Base-by-base conservation (phyloP, 768 basidiomycete species). In the Chalciporus piperatus region DNA sequence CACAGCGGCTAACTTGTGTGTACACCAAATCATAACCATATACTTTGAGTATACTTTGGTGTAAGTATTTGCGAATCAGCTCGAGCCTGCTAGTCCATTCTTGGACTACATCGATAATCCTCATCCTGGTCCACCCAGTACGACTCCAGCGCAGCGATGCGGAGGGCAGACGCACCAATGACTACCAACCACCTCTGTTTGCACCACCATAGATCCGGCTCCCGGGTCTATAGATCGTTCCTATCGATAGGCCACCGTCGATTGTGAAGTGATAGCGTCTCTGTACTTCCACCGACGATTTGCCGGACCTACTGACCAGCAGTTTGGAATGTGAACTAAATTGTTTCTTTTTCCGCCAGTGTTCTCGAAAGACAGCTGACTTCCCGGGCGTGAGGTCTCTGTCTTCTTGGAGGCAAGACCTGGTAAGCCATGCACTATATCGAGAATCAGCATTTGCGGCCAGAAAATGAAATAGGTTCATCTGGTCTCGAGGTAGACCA, bases 181-280 rank as follows among this genome's bases (percentile, higher is more conserved):
- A 58, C 47, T 45, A 52, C 45, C 55, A 54, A 48, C 49, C 41
- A 52, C 25, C 48, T 57, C 59, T 37, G 3, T 27, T 38, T 20
- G 39, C 23, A 40, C n/a, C 46, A 19, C 39, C 2, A 19, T 22
- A 39, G 45, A 47, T 47, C 40, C 60, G 51, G 60, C 42, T 32
- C 42, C 41, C 37, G 46, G 22, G 39, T 16, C 11, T 45, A 35
- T 39, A 52, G 39, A 45, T 50, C 45, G 54, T 60, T 42, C 48
- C 61, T 50, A 58, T 61, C 61, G 59, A 64, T 62, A 30, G 50
- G 43, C 40, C 45, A 33, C n/a, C 45, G 51, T 55, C 51, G 44
- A 53, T 52, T 44, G 47, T 52, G 45, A 55, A 54, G 41, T 51
- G 52, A 45, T 54, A 51, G 19, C 19, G n/a, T 17, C 38, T 23